A percentile compares a stretch with the other conserved stretches of the same genome.
Evolutionary conservation across 2,329 filamentous ascomycete species (phyloP).

Genomic region (Biscogniauxia sp.): DNA sequence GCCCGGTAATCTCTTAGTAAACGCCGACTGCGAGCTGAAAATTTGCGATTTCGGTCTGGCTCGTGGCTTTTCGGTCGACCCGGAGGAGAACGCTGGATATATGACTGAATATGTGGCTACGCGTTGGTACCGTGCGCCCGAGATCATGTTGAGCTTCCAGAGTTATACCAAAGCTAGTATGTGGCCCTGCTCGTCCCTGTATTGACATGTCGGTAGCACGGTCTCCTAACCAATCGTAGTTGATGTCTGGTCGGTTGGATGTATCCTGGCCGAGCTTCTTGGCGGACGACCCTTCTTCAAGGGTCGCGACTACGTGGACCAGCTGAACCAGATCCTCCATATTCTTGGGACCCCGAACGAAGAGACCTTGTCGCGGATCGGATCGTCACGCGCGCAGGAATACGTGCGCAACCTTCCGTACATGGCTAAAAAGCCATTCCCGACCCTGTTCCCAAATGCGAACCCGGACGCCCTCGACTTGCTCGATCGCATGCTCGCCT

Average conservation of each 20-base stretch:
- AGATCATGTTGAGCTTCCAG: slow-evolving; percentile 99
- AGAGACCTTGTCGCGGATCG: slow-evolving; percentile 89
- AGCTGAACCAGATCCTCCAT: slow-evolving; percentile 98
- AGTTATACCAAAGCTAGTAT: slow-evolving; percentile 99
- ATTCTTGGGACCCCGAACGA: slow-evolving; percentile 96
- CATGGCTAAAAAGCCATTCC: slow-evolving; percentile 93
- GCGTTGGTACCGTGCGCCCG: slow-evolving; percentile 89
- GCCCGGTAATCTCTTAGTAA: slow-evolving; percentile 94
- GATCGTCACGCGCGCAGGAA: slow-evolving; percentile 92
- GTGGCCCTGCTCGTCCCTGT: slow-evolving; percentile 32
- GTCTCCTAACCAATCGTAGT: slow-evolving; percentile 52
- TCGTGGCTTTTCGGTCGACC: slow-evolving; percentile 93
- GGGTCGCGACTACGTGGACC: slow-evolving; percentile 97
- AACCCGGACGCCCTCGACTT: slow-evolving; percentile 96
- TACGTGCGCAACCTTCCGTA: slow-evolving; percentile 95
- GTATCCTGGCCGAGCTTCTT: slow-evolving; percentile 92
- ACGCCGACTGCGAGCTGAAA: slow-evolving; percentile 98
- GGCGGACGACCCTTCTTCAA: slow-evolving; percentile 99
- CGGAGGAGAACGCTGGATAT: slow-evolving; percentile 97
- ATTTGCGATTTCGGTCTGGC: slow-evolving; percentile 98
- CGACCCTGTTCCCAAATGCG: slow-evolving; percentile 83
- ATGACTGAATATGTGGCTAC: slow-evolving; percentile 99
- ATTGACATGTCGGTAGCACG: not conserved
- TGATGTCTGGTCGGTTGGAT: slow-evolving; percentile 98
- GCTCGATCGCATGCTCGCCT: slow-evolving; percentile 94